Evolutionary conservation across 2,329 filamentous ascomycete genomes (phyloP).

Genomic region (Zarea fungicola): DNA sequence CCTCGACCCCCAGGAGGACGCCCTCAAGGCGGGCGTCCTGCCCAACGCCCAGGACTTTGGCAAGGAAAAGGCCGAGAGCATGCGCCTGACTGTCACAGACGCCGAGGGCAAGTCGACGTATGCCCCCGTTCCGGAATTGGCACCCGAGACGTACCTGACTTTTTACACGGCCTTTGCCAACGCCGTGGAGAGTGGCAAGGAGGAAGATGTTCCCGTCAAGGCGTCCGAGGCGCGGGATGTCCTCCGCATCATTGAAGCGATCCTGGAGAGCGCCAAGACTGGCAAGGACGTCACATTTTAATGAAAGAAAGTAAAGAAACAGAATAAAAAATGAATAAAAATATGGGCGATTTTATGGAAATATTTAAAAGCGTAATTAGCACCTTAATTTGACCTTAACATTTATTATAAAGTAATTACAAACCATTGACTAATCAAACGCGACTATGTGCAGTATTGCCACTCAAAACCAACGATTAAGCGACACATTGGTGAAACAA

Average conservation of each 20-base stretch:
- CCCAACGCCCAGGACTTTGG: constrained; percentile 61
- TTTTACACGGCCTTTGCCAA: constrained; percentile 56
- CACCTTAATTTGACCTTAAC: too few relatives aligned
- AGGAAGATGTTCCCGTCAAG: constrained; percentile 48
- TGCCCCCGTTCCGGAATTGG: constrained; percentile 50
- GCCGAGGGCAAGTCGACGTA: constrained; percentile 46
- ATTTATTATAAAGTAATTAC: too few relatives aligned
- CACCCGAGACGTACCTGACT: constrained; percentile 61
- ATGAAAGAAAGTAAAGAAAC: too few relatives aligned
- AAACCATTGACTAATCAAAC: too few relatives aligned
- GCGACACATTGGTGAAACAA: too few relatives aligned
- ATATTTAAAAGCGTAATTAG: too few relatives aligned
- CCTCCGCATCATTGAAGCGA: constrained; percentile 47
- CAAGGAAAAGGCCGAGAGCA: constrained; percentile 54
- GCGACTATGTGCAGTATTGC: too few relatives aligned
- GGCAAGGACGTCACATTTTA: constrained; percentile 38
- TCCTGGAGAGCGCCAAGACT: constrained; percentile 44
- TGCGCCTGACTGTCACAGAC: constrained; percentile 52
- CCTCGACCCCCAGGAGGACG: constrained; percentile 71
- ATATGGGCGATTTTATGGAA: too few relatives aligned
- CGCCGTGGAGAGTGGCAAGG: constrained; percentile 42
- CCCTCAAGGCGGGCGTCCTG: constrained; percentile 59
- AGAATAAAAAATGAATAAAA: too few relatives aligned
- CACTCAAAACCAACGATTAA: too few relatives aligned
- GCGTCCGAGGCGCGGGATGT: constrained; percentile 49